These are phyloP conservation scores for Russula sp. DNA, from an alignment of 768 basidiomycete species.

Conservation along the genomic window DNA sequence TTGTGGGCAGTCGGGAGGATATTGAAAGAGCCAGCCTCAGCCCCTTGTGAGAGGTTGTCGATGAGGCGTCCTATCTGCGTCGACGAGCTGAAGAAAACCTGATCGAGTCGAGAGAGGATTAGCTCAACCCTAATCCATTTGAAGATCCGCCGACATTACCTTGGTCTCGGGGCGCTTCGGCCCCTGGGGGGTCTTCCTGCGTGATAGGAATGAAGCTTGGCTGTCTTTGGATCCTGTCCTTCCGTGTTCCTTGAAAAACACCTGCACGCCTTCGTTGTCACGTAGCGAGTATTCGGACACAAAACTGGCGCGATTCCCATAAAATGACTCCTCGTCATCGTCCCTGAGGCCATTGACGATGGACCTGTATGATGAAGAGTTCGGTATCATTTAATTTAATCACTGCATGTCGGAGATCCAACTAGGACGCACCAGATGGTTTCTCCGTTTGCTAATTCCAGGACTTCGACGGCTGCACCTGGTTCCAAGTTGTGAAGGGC, in stretches of 20 bases:
- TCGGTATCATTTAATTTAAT: slow-evolving; percentile 21
- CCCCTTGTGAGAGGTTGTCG: slow-evolving; percentile 73
- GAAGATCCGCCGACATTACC: slow-evolving; percentile 38
- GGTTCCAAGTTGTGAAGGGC: slow-evolving; percentile 35
- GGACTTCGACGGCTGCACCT: slow-evolving; percentile 66
- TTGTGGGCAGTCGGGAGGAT: slow-evolving; percentile 43
- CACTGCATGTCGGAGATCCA: slow-evolving; percentile 1
- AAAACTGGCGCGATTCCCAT: slow-evolving; percentile 64
- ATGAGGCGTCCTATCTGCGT: slow-evolving; percentile 80
- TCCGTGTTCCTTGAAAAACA: slow-evolving; percentile 73
- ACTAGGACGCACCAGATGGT: slow-evolving; percentile 66
- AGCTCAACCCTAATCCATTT: neutral
- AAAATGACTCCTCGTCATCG: slow-evolving; percentile 63
- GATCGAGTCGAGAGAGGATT: slow-evolving; percentile 1
- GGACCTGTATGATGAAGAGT: slow-evolving; percentile 44
- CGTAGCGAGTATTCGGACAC: slow-evolving; percentile 62
- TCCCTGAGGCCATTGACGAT: slow-evolving; percentile 82
- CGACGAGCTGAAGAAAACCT: slow-evolving; percentile 73
- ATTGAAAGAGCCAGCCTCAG: slow-evolving; percentile 82
- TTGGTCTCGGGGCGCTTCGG: slow-evolving; percentile 76
- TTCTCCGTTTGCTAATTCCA: slow-evolving; percentile 83
- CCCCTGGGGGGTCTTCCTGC: slow-evolving; percentile 49
- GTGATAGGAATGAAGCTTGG: slow-evolving; percentile 49
- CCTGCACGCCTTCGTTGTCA: slow-evolving; percentile 60
- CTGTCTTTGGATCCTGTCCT: slow-evolving; percentile 64